These are phyloP conservation scores for Hymenoscyphus occultus DNA, from an alignment of 2,329 filamentous ascomycete species.

Conservation along the genomic window DNA sequence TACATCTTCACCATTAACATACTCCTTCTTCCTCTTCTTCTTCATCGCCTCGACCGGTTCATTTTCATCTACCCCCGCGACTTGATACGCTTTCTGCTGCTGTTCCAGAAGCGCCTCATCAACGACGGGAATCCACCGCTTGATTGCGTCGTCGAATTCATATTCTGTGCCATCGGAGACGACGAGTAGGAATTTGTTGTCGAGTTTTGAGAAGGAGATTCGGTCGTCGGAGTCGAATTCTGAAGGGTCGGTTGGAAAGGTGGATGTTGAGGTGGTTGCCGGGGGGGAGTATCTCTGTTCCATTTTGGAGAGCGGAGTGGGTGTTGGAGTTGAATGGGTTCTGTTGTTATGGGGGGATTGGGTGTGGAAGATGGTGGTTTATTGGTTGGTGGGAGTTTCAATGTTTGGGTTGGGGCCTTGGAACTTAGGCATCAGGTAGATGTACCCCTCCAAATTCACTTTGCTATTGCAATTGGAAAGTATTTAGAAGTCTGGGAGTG, in stretches of 20 bases:
- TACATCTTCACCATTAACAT: slow-evolving; percentile 49
- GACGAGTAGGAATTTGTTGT: slow-evolving; percentile 79
- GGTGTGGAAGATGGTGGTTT: background rate
- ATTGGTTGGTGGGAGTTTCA: background rate
- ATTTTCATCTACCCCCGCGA: slow-evolving; percentile 56
- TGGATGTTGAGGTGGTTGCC: slow-evolving; percentile 7
- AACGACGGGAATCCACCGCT: slow-evolving; percentile 72
- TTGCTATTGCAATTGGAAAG: background rate
- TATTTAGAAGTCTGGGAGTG: background rate
- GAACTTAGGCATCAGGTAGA: background rate
- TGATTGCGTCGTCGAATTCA: slow-evolving; percentile 70
- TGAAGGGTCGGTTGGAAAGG: slow-evolving; percentile 34
- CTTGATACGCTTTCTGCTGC: slow-evolving; percentile 59
- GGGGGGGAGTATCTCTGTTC: slow-evolving; percentile 5
- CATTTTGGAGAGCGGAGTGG: slow-evolving; percentile 3
- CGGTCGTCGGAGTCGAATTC: slow-evolving; percentile 73
- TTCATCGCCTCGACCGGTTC: slow-evolving; percentile 47
- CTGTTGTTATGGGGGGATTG: background rate
- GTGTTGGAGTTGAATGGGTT: background rate
- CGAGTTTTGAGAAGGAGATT: slow-evolving; percentile 81
- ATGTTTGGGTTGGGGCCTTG: background rate
- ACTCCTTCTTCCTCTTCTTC: slow-evolving; percentile 51
- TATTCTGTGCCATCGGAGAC: slow-evolving; percentile 82
- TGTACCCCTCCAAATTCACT: slow-evolving; percentile 5
- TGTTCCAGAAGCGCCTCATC: slow-evolving; percentile 59